phyloP scores from a whole-genome alignment of 1,284 basidiomycete genomes.

The Ustilago vetiveriae region DNA sequence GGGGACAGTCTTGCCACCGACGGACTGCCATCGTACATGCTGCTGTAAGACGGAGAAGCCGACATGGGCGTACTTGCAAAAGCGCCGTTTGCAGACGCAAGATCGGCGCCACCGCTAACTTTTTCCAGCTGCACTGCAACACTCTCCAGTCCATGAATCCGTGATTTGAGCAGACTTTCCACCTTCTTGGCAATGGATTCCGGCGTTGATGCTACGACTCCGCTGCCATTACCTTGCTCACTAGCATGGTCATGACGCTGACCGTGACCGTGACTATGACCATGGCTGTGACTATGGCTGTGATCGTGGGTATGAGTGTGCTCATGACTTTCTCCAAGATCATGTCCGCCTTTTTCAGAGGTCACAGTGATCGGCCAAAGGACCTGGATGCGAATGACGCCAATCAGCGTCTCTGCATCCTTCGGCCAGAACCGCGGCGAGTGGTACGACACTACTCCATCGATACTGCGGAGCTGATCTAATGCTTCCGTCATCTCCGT shows the following conservation, averaged over 20 bases:
- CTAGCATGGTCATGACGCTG: slow-evolving; percentile 63
- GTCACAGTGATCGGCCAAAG: slow-evolving; percentile 71
- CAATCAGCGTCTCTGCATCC: slow-evolving; percentile 83
- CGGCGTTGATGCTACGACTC: slow-evolving; percentile 17
- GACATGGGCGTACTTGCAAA: slow-evolving; percentile 21
- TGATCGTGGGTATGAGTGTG: slow-evolving; percentile 8
- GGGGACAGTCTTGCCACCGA: slow-evolving; percentile 9
- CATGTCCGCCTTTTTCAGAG: slow-evolving; percentile 30
- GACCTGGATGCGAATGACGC: slow-evolving; percentile 74
- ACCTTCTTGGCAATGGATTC: slow-evolving; percentile 49
- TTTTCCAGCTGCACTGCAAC: slow-evolving; percentile 58
- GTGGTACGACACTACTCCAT: slow-evolving; percentile 83
- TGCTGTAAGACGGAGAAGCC: slow-evolving; percentile 27
- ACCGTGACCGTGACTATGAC: slow-evolving; percentile 72
- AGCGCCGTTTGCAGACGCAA: slow-evolving; percentile 7
- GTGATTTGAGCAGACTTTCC: slow-evolving; percentile 45
- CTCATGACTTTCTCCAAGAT: background rate
- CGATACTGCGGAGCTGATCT: slow-evolving; percentile 74
- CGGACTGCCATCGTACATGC: slow-evolving; percentile 19
- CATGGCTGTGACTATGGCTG: slow-evolving; percentile 69
- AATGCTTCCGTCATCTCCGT: slow-evolving; percentile 77
- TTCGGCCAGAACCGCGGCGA: slow-evolving; percentile 94
- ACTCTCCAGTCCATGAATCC: slow-evolving; percentile 53
- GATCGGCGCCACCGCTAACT: background rate
- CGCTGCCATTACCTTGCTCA: background rate